A percentile compares a stretch with the other conserved stretches of the same genome.
Evolutionary conservation across 2,329 filamentous ascomycete species (phyloP).

Genomic region (Phyllosticta paracitricarpa): DNA sequence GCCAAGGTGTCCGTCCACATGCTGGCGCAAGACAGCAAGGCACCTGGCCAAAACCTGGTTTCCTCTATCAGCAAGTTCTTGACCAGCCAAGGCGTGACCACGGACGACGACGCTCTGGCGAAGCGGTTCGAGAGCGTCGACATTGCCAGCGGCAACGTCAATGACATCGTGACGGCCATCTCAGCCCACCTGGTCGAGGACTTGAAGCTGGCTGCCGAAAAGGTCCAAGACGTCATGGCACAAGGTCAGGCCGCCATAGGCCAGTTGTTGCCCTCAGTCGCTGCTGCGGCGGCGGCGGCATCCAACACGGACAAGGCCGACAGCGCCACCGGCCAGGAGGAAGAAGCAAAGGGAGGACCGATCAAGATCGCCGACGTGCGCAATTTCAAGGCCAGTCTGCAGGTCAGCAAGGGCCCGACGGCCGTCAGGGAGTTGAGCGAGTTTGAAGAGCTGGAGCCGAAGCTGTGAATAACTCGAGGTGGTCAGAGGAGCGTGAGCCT

Average conservation of each 20-base stretch:
- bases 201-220: slow-evolving; percentile 39
- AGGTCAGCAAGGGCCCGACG: slow-evolving; percentile 60
- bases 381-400: slow-evolving; percentile 66
- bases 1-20: slow-evolving; percentile 83
- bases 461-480: slow-evolving; percentile 48
- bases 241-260: slow-evolving; percentile 41
- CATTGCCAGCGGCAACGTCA: slow-evolving; percentile 34
- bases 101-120: slow-evolving; percentile 33
- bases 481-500: neutral
- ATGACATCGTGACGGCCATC: slow-evolving; percentile 42
- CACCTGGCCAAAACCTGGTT: slow-evolving; percentile 23
- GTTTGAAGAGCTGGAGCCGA: slow-evolving; percentile 77
- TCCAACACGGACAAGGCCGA: slow-evolving; percentile 17
- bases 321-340: slow-evolving; percentile 34
- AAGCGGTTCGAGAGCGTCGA: slow-evolving; percentile 36
- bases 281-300: slow-evolving; percentile 17
- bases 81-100: slow-evolving; percentile 35
- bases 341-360: slow-evolving; percentile 29
- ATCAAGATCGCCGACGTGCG: slow-evolving; percentile 67
- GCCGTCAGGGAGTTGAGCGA: slow-evolving; percentile 67
- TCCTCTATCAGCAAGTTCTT: slow-evolving; percentile 38
- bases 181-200: slow-evolving; percentile 36
- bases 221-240: slow-evolving; percentile 38
- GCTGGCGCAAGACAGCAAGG: slow-evolving; percentile 53
- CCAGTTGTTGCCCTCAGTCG: slow-evolving; percentile 25